phyloP scores from a whole-genome alignment of 2,329 filamentous ascomycete species.

The Alternaria rosae region DNA sequence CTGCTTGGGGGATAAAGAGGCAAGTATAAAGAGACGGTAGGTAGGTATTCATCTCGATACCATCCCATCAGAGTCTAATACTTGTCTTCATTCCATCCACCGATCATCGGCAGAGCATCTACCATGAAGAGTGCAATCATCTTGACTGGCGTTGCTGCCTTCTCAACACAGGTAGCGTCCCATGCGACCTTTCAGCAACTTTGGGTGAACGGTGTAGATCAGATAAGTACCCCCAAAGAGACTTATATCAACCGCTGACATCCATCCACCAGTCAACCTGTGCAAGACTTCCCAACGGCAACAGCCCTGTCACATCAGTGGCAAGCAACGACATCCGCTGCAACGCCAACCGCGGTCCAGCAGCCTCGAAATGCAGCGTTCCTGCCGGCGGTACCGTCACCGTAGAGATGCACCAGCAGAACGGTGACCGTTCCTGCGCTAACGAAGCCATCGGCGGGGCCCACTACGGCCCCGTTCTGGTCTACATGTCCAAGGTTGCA shows the following conservation, averaged over 20 bases:
- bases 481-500: slow-evolving; percentile 56
- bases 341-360: slow-evolving; percentile 37
- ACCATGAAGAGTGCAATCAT: slow-evolving; percentile 10
- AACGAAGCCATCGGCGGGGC: slow-evolving; percentile 46
- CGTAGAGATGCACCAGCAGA: slow-evolving; percentile 57
- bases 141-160: slow-evolving; percentile 23
- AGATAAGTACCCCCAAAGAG: slow-evolving; percentile 22
- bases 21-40: slow-evolving; percentile 4
- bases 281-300: slow-evolving; percentile 46
- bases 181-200: slow-evolving; percentile 45
- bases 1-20: neutral
- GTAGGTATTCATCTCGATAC: neutral
- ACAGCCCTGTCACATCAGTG: slow-evolving; percentile 55
- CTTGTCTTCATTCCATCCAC: neutral
- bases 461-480: slow-evolving; percentile 41
- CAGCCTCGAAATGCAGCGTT: slow-evolving; percentile 55
- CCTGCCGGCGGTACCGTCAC: slow-evolving; percentile 58
- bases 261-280: slow-evolving; percentile 25
- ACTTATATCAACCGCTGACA: slow-evolving; percentile 7
- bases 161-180: slow-evolving; percentile 38
- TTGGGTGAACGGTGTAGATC: slow-evolving; percentile 42
- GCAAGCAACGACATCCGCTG: slow-evolving; percentile 62
- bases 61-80: neutral
- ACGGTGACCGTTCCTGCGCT: slow-evolving; percentile 61
- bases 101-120: neutral